Conservation (phyloP, 495 filamentous ascomycete genomes). For the Talaromyces thailandensis region DNA sequence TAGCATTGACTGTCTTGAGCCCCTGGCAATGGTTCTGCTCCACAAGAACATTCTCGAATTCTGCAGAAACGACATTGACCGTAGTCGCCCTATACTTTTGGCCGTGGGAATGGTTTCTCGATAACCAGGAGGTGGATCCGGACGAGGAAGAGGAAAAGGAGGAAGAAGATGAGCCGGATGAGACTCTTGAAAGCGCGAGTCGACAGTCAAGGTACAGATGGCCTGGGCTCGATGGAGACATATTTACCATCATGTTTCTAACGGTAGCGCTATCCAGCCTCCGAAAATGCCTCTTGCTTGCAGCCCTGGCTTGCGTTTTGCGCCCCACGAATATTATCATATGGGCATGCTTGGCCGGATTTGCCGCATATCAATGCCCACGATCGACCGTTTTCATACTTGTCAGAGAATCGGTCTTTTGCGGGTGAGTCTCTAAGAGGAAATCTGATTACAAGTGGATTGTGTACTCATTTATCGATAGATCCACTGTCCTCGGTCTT, state of each 20-base stretch:
- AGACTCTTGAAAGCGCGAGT: constrained; percentile 7
- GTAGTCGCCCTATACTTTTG: constrained; percentile 69
- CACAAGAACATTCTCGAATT: constrained; percentile 89
- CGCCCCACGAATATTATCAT: constrained; percentile 86
- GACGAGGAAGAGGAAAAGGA: constrained; percentile 11
- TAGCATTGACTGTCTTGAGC: constrained; percentile 62
- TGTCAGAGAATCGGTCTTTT: constrained; percentile 51
- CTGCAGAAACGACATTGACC: constrained; percentile 81
- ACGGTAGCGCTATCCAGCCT: constrained; percentile 71
- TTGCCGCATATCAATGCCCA: constrained; percentile 33
- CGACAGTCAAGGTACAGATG: constrained; percentile 47
- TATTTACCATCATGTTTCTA: constrained; percentile 72
- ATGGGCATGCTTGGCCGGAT: constrained; percentile 54
- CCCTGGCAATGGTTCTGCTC: constrained; percentile 98
- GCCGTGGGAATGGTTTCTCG: constrained; percentile 63
- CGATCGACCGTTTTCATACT: constrained; percentile 42
- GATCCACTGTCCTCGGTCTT: constrained; percentile 46
- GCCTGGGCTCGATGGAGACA: constrained; percentile 83
- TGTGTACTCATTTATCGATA: constrained; percentile 16
- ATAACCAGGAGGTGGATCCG: constrained; percentile 6
- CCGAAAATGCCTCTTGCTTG: constrained; percentile 60
- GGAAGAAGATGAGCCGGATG: background rate
- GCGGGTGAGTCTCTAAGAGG: constrained; percentile 44
- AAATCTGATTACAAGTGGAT: background rate
- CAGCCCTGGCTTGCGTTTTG: constrained; percentile 76